Conservation (phyloP, 1,284 basidiomycete genomes). For the Heterobasidion occidentale region DNA sequence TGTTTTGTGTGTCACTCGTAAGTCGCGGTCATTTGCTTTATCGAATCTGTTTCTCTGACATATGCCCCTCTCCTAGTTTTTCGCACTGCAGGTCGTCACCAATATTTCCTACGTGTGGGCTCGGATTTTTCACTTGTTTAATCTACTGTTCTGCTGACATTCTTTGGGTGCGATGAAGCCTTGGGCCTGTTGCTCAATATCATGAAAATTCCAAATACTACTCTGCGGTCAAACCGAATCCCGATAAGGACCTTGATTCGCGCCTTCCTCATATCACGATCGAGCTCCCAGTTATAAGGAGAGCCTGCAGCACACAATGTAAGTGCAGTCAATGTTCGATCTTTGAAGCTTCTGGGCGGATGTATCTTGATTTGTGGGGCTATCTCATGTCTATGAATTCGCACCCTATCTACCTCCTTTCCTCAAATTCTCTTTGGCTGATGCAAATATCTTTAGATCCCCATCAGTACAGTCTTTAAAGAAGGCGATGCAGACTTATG, state of each 20-base stretch:
- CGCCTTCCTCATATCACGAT: constrained; percentile 68
- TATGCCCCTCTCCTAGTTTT: constrained; percentile 36
- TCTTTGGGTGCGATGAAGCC: constrained; percentile 19
- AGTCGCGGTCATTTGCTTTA: constrained; percentile 12
- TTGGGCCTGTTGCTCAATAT: constrained; percentile 71
- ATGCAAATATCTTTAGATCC: constrained; percentile 27
- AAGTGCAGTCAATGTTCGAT: constrained; percentile 18
- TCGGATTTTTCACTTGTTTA: too few relatives aligned
- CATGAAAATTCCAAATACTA: constrained; percentile 70
- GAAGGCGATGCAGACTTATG: constrained; percentile 82
- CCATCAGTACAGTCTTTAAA: constrained; percentile 79
- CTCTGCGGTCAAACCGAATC: constrained; percentile 48
- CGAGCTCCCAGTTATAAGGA: constrained; percentile 82
- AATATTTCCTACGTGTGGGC: constrained; percentile 42
- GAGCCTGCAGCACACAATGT: constrained; percentile 62
- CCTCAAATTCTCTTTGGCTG: neutral
- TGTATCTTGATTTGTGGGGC: neutral
- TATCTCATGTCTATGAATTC: neutral
- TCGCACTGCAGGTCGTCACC: constrained; percentile 52
- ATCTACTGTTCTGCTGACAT: too few relatives aligned
- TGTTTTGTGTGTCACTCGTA: constrained; percentile 69
- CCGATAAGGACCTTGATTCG: constrained; percentile 55
- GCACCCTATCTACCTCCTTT: neutral
- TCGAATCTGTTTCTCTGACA: neutral
- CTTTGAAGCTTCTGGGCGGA: too few relatives aligned